phyloP scores from a whole-genome alignment of 495 filamentous ascomycete species.

The Penicillium argentinense region DNA sequence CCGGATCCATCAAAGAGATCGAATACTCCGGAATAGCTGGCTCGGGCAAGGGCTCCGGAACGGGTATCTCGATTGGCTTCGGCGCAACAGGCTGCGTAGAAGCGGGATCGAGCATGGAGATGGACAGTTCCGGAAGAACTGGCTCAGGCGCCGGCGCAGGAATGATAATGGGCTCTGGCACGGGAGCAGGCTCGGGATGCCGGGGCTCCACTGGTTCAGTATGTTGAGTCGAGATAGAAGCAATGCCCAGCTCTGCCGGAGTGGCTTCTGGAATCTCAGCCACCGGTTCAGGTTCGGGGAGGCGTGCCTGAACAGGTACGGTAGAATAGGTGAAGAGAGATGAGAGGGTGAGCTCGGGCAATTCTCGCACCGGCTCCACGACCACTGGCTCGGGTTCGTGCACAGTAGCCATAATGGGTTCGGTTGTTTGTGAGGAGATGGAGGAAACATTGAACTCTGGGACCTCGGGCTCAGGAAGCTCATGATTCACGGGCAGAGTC shows the following conservation, averaged over 20 bases:
- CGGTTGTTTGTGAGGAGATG: slow-evolving; percentile 33
- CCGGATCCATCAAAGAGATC: slow-evolving; percentile 35
- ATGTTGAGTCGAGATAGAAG: slow-evolving; percentile 46
- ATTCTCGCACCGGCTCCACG: slow-evolving; percentile 8
- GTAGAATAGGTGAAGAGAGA: slow-evolving; percentile 14
- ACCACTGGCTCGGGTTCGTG: slow-evolving; percentile 17
- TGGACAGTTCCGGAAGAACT: slow-evolving; percentile 24
- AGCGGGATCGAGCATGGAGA: slow-evolving; percentile 35
- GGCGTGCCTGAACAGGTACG: slow-evolving; percentile 9
- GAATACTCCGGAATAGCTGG: slow-evolving; percentile 30
- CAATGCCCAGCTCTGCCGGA: slow-evolving; percentile 41
- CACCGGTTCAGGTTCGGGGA: slow-evolving; percentile 12
- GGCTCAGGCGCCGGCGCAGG: slow-evolving; percentile 26
- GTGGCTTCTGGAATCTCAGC: slow-evolving; percentile 15
- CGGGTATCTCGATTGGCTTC: slow-evolving; percentile 11
- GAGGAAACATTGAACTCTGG: slow-evolving; percentile 27
- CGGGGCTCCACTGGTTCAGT: slow-evolving; percentile 48
- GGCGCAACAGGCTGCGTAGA: slow-evolving; percentile 40
- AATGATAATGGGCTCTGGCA: slow-evolving; percentile 26
- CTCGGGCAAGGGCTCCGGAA: neutral
- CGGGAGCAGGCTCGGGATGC: slow-evolving; percentile 24
- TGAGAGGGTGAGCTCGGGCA: slow-evolving; percentile 10
- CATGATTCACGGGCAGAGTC: slow-evolving; percentile 33
- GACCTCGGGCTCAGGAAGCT: slow-evolving; percentile 15
- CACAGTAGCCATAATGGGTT: slow-evolving; percentile 26